These are phyloP conservation scores for Bimuria novae-zelandiae DNA, from an alignment of 2,329 filamentous ascomycete genomes.

Conservation along the genomic window DNA sequence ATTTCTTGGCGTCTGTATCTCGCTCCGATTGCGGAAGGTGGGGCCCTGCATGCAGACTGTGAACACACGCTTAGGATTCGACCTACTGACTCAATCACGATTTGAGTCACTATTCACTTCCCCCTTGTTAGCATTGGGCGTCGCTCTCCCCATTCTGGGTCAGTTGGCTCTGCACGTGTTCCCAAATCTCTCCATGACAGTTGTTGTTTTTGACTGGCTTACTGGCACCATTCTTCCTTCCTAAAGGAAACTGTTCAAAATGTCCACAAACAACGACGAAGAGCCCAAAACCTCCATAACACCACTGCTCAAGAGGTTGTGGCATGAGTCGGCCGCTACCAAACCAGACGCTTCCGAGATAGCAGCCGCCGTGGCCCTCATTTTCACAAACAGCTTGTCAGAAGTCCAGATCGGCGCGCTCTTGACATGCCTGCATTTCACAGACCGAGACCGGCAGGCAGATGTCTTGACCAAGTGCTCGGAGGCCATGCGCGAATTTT, in stretches of 20 bases:
- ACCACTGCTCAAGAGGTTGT: constrained; percentile 72
- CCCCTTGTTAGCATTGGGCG: no score
- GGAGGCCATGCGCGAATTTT: constrained; percentile 79
- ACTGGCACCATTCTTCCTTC: background rate
- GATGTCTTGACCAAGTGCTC: constrained; percentile 88
- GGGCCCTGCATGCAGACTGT: no score
- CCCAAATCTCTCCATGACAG: background rate
- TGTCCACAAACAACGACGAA: constrained; percentile 31
- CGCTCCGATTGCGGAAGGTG: no score
- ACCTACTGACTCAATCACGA: no score
- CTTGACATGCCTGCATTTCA: constrained; percentile 90
- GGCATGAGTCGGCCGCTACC: constrained; percentile 58
- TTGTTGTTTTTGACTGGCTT: background rate
- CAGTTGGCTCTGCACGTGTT: background rate
- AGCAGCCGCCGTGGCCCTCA: constrained; percentile 84
- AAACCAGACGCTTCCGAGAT: constrained; percentile 73
- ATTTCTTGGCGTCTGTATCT: no score
- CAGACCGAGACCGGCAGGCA: constrained; percentile 78
- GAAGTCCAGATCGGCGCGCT: constrained; percentile 85
- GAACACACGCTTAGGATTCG: no score
- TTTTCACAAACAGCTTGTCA: constrained; percentile 90
- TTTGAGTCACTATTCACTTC: no score
- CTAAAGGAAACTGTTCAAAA: constrained; percentile 9
- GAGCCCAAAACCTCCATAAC: constrained; percentile 62
- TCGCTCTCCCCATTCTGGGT: background rate